Evolutionary conservation across 2,329 filamentous ascomycete species (phyloP), one percentile per base, ranked within the genome.

Genomic region (Pseudogymnoascus sp.): DNA sequence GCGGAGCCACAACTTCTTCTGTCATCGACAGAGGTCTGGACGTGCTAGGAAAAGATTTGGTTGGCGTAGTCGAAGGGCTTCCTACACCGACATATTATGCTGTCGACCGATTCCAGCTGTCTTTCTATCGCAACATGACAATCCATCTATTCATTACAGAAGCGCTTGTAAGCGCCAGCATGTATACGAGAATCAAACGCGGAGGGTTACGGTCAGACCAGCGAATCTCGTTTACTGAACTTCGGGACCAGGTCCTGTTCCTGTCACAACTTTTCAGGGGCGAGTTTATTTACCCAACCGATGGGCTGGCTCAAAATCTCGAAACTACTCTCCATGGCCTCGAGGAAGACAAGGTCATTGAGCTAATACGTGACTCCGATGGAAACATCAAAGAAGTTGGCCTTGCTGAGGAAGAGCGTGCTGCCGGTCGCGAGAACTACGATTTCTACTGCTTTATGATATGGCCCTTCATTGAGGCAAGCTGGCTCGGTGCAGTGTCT

Each of bases 391-490:
- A 79, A 0, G 85, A 79, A 63, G 79, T 97, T 39, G 91, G 92
- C 4, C 80, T 99, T 6, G 88, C 90, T 16, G 85, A 90, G 5
- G 78, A 83, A 2, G 95, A 99, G 75, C 83, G 93, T 16, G 81
- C 83, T 31, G 86, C 84, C 6, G 95, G 95, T 1, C 82, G 93
- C 39, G 95, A 99, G 76, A 98, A 97, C 71, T 99, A 90, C 72
- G 95, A 99, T 73, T 99, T 99, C 76, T 98, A 98, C 78, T 98
- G 93, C 78, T 99, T 98, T 81, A 79, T 99, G 19, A 92, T 99
- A 67, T 99, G 95, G 95, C 95, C 95, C 0, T 99, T 99, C 70
- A 93, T 98, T 69, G 95, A 99, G 76, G 90, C 93, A 0, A 89
- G 85, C 62, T 99, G 95, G 95, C 83, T 99, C 1, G 93, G 92